Evolutionary conservation across 805 yeast genomes (phyloP).

Genomic region (Wickerhamiella shivajii): DNA sequence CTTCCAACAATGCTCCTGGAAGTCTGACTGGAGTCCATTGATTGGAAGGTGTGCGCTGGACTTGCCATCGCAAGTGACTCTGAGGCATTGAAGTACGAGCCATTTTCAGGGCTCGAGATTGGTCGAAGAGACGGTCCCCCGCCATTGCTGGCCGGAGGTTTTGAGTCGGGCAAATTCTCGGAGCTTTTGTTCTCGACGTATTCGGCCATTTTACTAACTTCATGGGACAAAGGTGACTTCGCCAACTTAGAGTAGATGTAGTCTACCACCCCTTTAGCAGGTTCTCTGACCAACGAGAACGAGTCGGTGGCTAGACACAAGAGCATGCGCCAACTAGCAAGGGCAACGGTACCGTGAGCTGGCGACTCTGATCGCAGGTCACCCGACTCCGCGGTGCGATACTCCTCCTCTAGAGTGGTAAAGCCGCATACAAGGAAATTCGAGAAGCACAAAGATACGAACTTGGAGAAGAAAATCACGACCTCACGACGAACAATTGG

Average conservation of each 20-base stretch:
- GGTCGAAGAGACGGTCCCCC: too few relatives aligned
- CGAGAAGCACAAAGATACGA: slow-evolving; percentile 51
- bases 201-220: slow-evolving; percentile 34
- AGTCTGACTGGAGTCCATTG: too few relatives aligned
- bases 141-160: too few relatives aligned
- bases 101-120: too few relatives aligned
- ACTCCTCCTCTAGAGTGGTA: slow-evolving; percentile 69
- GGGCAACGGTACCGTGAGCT: slow-evolving; percentile 75
- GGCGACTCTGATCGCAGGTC: slow-evolving; percentile 55
- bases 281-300: slow-evolving; percentile 57
- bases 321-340: slow-evolving; percentile 77
- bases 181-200: slow-evolving; percentile 1
- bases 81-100: too few relatives aligned
- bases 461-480: slow-evolving; percentile 58
- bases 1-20: too few relatives aligned
- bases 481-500: slow-evolving; percentile 79
- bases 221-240: slow-evolving; percentile 48
- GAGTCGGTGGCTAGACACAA: slow-evolving; percentile 78
- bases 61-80: too few relatives aligned
- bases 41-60: too few relatives aligned
- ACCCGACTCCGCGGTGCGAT: slow-evolving; percentile 41
- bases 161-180: too few relatives aligned
- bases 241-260: slow-evolving; percentile 48
- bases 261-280: slow-evolving; percentile 65
- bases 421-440: slow-evolving; percentile 80